phyloP scores from a whole-genome alignment of 2,329 filamentous ascomycete species.

The Colletotrichum sp. region DNA sequence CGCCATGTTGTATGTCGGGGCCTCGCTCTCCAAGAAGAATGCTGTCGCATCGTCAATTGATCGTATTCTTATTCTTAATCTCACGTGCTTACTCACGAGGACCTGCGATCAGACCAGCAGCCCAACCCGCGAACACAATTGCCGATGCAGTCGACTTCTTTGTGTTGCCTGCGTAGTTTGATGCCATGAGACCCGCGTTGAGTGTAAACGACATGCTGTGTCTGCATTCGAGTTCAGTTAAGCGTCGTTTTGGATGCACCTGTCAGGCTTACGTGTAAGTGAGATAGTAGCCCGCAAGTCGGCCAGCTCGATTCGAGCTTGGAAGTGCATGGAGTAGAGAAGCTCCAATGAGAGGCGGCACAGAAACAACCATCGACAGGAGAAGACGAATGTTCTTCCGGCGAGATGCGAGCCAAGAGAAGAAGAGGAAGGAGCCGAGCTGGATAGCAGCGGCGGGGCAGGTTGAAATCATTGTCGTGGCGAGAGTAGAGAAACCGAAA shows the following conservation, averaged over 20 bases:
- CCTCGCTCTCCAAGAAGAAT: neutral
- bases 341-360: too few relatives aligned
- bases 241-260: neutral
- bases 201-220: neutral
- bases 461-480: too few relatives aligned
- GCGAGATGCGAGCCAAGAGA: too few relatives aligned
- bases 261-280: neutral
- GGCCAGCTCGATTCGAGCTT: too few relatives aligned
- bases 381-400: too few relatives aligned
- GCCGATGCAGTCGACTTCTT: neutral
- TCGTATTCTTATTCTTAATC: accelerated
- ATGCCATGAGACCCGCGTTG: neutral
- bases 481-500: too few relatives aligned
- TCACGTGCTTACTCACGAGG: neutral
- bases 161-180: neutral
- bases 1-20: neutral
- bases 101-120: neutral
- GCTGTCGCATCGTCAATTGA: neutral
- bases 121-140: neutral
- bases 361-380: too few relatives aligned
- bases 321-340: too few relatives aligned
- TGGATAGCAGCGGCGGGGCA: too few relatives aligned
- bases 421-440: too few relatives aligned
- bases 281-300: neutral
- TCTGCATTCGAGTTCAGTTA: neutral